phyloP scores from a whole-genome alignment of 1,284 basidiomycete genomes.

The Sporisorium iseilematis-ciliati region DNA sequence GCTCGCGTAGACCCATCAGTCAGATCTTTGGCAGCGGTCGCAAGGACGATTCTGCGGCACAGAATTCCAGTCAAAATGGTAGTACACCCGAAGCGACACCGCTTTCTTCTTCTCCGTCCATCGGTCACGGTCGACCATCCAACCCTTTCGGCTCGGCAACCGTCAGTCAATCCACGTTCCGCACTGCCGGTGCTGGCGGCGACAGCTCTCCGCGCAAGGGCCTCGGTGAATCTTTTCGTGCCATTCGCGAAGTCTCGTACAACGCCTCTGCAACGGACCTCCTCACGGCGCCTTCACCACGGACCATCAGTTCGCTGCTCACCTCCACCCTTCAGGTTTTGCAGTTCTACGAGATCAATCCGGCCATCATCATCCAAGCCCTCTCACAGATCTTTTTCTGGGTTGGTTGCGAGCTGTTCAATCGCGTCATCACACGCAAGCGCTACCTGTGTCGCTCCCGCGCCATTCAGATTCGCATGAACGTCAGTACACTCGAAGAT shows the following conservation, averaged over 20 bases:
- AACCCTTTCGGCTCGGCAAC: slow-evolving; percentile 24
- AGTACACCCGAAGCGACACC: slow-evolving; percentile 8
- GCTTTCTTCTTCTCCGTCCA: slow-evolving; percentile 27
- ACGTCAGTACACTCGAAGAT: slow-evolving; percentile 86
- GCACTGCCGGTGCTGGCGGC: slow-evolving; percentile 9
- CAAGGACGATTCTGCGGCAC: slow-evolving; percentile 10
- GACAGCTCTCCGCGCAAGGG: slow-evolving; percentile 32
- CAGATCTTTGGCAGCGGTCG: slow-evolving; percentile 51
- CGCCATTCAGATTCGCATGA: slow-evolving; percentile 90
- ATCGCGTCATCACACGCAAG: slow-evolving; percentile 93
- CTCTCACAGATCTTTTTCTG: slow-evolving; percentile 97
- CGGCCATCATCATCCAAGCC: slow-evolving; percentile 86
- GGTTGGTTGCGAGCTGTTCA: slow-evolving; percentile 87
- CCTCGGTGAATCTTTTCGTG: slow-evolving; percentile 29
- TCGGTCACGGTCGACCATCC: slow-evolving; percentile 37
- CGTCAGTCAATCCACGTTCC: slow-evolving; percentile 28
- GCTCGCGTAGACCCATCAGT: slow-evolving; percentile 49
- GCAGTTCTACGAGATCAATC: slow-evolving; percentile 89
- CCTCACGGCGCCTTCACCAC: slow-evolving; percentile 71
- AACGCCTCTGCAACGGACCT: slow-evolving; percentile 47
- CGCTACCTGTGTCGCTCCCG: slow-evolving; percentile 92
- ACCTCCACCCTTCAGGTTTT: slow-evolving; percentile 89
- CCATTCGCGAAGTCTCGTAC: slow-evolving; percentile 48
- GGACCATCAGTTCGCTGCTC: slow-evolving; percentile 82
- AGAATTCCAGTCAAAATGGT: background rate